Conservation (phyloP, 1,284 basidiomycete species). For the Sanguinoderma infundibulare region DNA sequence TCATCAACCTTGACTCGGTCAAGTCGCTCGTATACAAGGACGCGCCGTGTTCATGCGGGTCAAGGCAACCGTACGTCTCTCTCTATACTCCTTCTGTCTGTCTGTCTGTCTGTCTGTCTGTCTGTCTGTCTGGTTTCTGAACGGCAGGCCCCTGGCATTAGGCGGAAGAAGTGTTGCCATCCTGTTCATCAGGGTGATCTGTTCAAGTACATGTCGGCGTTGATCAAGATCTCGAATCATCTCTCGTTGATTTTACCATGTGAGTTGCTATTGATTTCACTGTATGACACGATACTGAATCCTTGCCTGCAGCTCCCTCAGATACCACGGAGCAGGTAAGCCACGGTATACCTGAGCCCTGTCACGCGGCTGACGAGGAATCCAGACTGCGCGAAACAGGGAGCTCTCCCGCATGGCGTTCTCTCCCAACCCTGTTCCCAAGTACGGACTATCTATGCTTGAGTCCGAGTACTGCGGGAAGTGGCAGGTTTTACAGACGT, state of each 20-base stretch:
- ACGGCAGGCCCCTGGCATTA: slow-evolving; percentile 30
- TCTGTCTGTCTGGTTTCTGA: background rate
- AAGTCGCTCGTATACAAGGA: slow-evolving; percentile 71
- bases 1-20: slow-evolving; percentile 64
- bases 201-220: slow-evolving; percentile 75
- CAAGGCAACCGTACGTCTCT: slow-evolving; percentile 49
- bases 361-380: background rate
- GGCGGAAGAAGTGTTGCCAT: slow-evolving; percentile 70
- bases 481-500: slow-evolving; percentile 77
- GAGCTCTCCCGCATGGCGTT: slow-evolving; percentile 62
- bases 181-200: slow-evolving; percentile 63
- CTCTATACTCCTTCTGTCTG: background rate
- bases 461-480: slow-evolving; percentile 78
- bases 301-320: slow-evolving; percentile 49
- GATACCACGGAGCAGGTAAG: slow-evolving; percentile 68
- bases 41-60: slow-evolving; percentile 75
- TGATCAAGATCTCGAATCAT: slow-evolving; percentile 88
- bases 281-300: background rate
- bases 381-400: slow-evolving; percentile 62
- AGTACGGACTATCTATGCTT: slow-evolving; percentile 64
- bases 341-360: background rate
- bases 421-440: slow-evolving; percentile 55
- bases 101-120: too few species aligned
- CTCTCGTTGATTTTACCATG: slow-evolving; percentile 81
- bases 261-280: slow-evolving; percentile 30